Conservation (phyloP, 139 green algal species). For the Chlorella sorokiniana region DNA sequence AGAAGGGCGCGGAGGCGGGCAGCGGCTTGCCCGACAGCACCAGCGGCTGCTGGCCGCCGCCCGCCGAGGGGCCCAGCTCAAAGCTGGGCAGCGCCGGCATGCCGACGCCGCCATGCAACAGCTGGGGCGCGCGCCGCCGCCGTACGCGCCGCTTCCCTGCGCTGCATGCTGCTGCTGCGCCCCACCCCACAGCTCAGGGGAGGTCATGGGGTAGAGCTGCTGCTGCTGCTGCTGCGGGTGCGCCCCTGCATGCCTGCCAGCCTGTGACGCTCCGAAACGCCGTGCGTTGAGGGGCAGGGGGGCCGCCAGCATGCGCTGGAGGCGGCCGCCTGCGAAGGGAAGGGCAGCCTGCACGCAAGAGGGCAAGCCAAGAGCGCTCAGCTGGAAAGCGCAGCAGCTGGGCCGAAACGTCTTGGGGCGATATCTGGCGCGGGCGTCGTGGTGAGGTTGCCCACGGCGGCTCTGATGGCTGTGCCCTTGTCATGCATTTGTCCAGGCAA, state of each 20-base stretch:
- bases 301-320: background rate
- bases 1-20: background rate
- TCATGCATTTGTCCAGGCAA: background rate
- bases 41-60: background rate
- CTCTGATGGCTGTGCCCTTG: no score
- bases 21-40: constrained; percentile 7
- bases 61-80: background rate
- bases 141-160: background rate
- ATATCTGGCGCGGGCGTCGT: no score
- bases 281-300: background rate
- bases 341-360: background rate
- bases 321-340: background rate
- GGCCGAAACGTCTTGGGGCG: no score
- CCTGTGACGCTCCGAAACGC: background rate
- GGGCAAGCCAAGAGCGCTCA: no score
- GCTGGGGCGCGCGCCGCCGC: background rate
- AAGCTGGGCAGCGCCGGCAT: background rate
- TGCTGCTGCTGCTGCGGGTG: background rate
- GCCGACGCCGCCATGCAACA: background rate
- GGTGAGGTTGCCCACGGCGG: no score
- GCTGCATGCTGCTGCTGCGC: constrained; percentile 22
- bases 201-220: background rate
- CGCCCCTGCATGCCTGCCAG: background rate
- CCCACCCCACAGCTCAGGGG: constrained; percentile 18
- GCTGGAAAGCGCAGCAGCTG: no score